Base-by-base conservation (phyloP, 148 eudicot genomes). In the Chenopodium suecicum region DNA sequence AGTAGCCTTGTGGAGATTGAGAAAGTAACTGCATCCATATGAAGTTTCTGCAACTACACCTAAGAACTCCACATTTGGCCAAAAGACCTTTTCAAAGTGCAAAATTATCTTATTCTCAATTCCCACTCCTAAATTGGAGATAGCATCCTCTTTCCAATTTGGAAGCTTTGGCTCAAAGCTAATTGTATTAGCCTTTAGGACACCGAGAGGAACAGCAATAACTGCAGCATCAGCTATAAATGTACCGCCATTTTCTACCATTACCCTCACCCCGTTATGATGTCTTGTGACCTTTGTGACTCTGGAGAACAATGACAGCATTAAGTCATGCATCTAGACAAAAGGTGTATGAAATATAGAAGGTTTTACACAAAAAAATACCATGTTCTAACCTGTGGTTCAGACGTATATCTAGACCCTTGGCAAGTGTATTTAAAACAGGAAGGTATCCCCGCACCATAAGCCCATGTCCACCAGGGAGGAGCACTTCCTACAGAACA, bases 401-500 rank as follows among this genome's bases (percentile, higher is more conserved):
- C 80, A 94, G 78, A 72, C 93, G 94, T 80, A 94, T 91, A 85
- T 94, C 94, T 62, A 94, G 89, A 79, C 95, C 98, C 90, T 96
- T 96, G 70, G 98, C 99, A 74, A 94, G 95, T 44, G 99, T 92
- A 84, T 96, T 96, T 62, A 96, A 77, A 78, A 96, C 99, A 48
- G 98, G 99, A 47, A 78, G 95, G 82, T 96, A 96, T 50, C 99
- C 99, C 41, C 99, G 91, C 41, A 96, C 97, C 99, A 96, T 96
- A 72, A 96, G 95, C 80, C 99, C 99, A 77, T 96, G 99, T 78
- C 99, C 99, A 76, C 99, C 99, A 65, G 99, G 98, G 83, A 96
- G 97, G 84, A 96, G 83, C 74, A 87, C 99, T 85, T 96, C 99
- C 99, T 96, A 84, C 81, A 80, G 44, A 72, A 62, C 47, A 78